These are phyloP conservation scores for Lecanosticta acicola DNA, from an alignment of 2,329 filamentous ascomycete species.

Conservation along the genomic window DNA sequence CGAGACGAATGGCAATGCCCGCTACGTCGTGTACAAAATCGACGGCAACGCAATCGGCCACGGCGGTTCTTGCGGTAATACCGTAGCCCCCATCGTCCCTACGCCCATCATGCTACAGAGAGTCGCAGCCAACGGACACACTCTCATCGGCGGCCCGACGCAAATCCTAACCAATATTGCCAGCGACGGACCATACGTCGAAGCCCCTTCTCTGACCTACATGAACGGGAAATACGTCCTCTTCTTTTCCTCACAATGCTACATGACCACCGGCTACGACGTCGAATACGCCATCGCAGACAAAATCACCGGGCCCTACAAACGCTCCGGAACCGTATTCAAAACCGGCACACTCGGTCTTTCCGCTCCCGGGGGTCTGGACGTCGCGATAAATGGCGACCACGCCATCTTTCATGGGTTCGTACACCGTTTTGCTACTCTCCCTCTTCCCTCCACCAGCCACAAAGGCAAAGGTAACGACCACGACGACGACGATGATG, in stretches of 20 bases:
- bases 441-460: background rate
- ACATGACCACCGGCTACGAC: constrained; percentile 25
- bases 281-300: constrained; percentile 26
- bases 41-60: constrained; percentile 33
- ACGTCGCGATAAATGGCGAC: constrained; percentile 29
- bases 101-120: constrained; percentile 32
- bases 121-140: constrained; percentile 28
- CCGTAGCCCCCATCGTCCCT: constrained; percentile 27
- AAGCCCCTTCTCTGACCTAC: constrained; percentile 28
- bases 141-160: constrained; percentile 23
- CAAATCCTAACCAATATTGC: constrained; percentile 25
- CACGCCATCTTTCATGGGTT: constrained; percentile 31
- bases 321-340: constrained; percentile 22
- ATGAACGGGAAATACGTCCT: constrained; percentile 28
- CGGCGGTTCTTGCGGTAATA: constrained; percentile 31
- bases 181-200: constrained; percentile 29
- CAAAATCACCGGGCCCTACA: constrained; percentile 25
- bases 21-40: constrained; percentile 34
- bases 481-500: background rate
- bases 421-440: background rate
- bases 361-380: constrained; percentile 27
- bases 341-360: constrained; percentile 24
- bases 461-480: too few relatives aligned
- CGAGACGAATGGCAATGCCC: constrained; percentile 22
- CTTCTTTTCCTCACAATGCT: constrained; percentile 31